Evolutionary conservation across 164 flowering plant species (phyloP), one percentile per base, ranked within the genome.

Genomic region (Pachysandra terminalis): DNA sequence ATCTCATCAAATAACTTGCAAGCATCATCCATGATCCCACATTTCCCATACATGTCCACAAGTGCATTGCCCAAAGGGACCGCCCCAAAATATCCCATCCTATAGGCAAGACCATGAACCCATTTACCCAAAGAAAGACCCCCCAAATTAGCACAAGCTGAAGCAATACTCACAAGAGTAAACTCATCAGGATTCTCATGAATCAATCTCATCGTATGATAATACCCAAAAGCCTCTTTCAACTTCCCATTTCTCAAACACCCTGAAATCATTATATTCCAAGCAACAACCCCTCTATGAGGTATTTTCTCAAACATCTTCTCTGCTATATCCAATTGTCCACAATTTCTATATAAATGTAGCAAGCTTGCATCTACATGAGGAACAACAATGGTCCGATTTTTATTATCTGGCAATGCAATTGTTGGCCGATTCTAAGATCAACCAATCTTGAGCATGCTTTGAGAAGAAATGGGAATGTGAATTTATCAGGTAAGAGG

Each of bases 221-320:
- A 74, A 26, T 28, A 22, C 2, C 53, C 40, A 26, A 74, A 27
- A 21, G 67, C 73, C 24, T 69, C 70, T 21, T 52, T 23, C 10
- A 60, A 55, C 21, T 2, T 41, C 62, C 73, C 73, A 66, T 59
- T 69, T 56, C 62, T 59, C 21, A 56, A 65, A 55, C 63, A 74
- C 8, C 77, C 77, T 1, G 77, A 64, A 14, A 74, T 69, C 70
- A 74, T 65, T 19, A 41, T 63, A 56, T 74, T 74, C 73, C 73
- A 74, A 23, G 52, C n/a, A 19, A 74, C 73, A 24, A 69, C 61
- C 26, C 16, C 61, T 59, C 32, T 60, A n/a, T n/a, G 13, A 13
- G 41, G 6, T 45, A 69, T 48, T 16, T 48, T 63, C 13, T 68
- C 73, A 59, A 74, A 74, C 51, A 74, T 45, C 13, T 19, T 54